Conservation (phyloP, 345 rosid species). For the Brassica nigra region DNA sequence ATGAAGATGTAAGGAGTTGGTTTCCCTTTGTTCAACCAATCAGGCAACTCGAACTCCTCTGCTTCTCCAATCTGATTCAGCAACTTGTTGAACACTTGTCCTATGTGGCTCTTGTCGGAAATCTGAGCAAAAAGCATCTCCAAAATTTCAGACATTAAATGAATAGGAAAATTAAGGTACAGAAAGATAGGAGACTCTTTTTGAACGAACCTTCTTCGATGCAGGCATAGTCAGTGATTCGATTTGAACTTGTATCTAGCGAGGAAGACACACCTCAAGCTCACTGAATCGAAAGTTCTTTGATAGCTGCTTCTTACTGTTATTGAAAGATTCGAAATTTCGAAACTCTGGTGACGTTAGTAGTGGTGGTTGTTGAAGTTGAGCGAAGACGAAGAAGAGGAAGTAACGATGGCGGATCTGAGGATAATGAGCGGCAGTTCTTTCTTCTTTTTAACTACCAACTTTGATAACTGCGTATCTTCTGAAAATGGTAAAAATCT, state of each 20-base stretch:
- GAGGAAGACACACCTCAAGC: not conserved
- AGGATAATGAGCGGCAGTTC: constrained; percentile 40
- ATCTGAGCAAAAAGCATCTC: constrained; percentile 45
- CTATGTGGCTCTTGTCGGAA: constrained; percentile 48
- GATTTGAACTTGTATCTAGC: not conserved
- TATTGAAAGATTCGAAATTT: not conserved
- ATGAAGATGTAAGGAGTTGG: constrained; percentile 65
- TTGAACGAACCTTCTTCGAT: constrained; percentile 32
- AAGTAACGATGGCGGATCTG: constrained; percentile 42
- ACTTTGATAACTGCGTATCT: constrained; percentile 18
- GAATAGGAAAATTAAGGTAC: not conserved
- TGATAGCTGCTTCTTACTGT: not conserved
- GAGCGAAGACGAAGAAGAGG: not conserved
- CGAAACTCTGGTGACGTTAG: not conserved
- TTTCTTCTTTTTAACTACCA: not conserved
- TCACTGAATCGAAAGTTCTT: not conserved
- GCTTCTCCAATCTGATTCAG: constrained; percentile 61
- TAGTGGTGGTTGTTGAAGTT: not conserved
- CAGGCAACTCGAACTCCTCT: constrained; percentile 84
- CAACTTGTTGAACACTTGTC: constrained; percentile 61
- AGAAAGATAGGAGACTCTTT: not conserved
- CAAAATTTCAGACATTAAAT: constrained; percentile 2
- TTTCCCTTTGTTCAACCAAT: constrained; percentile 71
- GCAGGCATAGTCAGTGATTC: constrained; percentile 26
- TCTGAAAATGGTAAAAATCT: not conserved